These are phyloP conservation scores for Erigeron canadensis DNA, from an alignment of 129 eudicot species.

Conservation along the genomic window DNA sequence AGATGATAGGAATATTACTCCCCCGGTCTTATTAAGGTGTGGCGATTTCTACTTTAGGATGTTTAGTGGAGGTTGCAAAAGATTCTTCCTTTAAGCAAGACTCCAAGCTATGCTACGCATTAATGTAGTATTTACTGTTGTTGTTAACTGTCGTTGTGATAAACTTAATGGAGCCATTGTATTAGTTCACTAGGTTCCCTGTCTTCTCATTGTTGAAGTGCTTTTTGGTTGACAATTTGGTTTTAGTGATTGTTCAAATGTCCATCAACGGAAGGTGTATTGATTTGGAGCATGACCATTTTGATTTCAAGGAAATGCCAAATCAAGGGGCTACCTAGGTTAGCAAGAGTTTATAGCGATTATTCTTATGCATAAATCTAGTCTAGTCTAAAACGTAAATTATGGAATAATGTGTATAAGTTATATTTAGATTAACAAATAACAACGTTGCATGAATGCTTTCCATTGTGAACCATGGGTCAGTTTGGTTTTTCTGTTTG, in stretches of 20 bases:
- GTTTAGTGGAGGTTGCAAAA: background rate
- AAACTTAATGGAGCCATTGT: too few relatives aligned
- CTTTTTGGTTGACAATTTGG: background rate
- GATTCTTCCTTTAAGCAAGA: background rate
- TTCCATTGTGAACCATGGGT: conserved; percentile 1
- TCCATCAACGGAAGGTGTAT: conserved; percentile 7
- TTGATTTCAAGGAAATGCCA: conserved; percentile 9
- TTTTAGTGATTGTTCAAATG: too few relatives aligned
- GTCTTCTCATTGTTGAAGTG: background rate
- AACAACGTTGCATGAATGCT: background rate
- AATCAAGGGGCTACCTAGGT: background rate
- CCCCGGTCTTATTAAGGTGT: background rate
- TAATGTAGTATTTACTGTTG: background rate
- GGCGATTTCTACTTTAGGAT: conserved; percentile 2
- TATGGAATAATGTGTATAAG: background rate
- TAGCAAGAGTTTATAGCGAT: background rate
- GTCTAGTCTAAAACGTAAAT: background rate
- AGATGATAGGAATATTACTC: too few relatives aligned
- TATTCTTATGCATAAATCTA: background rate
- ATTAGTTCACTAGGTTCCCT: too few relatives aligned
- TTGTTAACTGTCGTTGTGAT: background rate
- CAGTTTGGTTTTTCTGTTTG: background rate
- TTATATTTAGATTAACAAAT: background rate
- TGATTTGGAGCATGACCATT: background rate
- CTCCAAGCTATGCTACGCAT: background rate